Percentiles rank a stretch among this genome's conserved stretches.
Conservation (phyloP, 129 eudicot species). For the Lactuca saligna region DNA sequence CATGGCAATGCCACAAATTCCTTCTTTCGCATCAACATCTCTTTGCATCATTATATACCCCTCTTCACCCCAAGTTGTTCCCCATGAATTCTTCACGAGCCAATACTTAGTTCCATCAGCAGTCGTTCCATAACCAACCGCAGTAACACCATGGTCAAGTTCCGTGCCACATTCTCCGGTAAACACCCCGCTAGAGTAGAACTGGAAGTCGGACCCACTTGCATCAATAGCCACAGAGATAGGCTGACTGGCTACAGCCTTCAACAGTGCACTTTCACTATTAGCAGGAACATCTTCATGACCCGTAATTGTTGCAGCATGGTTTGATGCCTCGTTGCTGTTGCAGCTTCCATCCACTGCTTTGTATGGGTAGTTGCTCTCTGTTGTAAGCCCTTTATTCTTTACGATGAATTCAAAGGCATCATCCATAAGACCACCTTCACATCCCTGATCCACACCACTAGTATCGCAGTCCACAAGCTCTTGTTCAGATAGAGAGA, state of each 20-base stretch:
- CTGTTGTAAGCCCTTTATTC: slow-evolving; percentile 28
- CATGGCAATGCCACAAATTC: slow-evolving; percentile 36
- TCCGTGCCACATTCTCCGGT: slow-evolving; percentile 35
- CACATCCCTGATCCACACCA: slow-evolving; percentile 31
- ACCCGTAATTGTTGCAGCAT: slow-evolving; percentile 30
- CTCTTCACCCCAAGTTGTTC: slow-evolving; percentile 35
- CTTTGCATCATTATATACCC: slow-evolving; percentile 38
- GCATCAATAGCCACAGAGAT: slow-evolving; percentile 42
- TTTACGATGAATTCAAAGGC: slow-evolving; percentile 29
- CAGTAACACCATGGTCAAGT: slow-evolving; percentile 35
- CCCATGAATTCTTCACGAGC: slow-evolving; percentile 38
- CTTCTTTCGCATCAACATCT: slow-evolving; percentile 30
- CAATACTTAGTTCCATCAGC: slow-evolving; percentile 38
- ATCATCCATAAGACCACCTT: slow-evolving; percentile 34
- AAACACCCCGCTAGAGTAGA: slow-evolving; percentile 30
- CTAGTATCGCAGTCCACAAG: slow-evolving; percentile 39
- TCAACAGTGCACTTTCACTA: slow-evolving; percentile 31
- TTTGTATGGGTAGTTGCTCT: slow-evolving; percentile 29
- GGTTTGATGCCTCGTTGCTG: slow-evolving; percentile 27
- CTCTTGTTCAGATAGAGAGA: slow-evolving; percentile 37
- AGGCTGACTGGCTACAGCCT: slow-evolving; percentile 37
- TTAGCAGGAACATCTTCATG: slow-evolving; percentile 40
- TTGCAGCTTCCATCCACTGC: slow-evolving; percentile 30
- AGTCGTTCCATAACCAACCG: slow-evolving; percentile 33
- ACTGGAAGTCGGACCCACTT: slow-evolving; percentile 37